These are phyloP conservation scores for Acer negundo DNA, from an alignment of 345 rosid genomes.

Conservation along the genomic window DNA sequence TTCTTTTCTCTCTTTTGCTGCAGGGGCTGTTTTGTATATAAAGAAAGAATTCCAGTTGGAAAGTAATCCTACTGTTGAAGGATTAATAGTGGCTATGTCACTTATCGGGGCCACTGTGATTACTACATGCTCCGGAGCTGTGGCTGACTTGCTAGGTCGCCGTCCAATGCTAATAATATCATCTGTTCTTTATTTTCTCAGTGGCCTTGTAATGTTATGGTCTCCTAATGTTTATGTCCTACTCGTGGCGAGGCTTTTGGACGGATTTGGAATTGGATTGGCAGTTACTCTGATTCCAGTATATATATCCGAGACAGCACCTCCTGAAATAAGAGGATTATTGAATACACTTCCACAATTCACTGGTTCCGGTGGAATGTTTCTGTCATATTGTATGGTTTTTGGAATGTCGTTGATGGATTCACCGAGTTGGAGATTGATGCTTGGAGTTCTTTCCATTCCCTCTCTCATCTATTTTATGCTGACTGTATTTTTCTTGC, in stretches of 20 bases:
- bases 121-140: constrained; percentile 83
- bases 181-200: constrained; percentile 65
- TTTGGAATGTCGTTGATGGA: constrained; percentile 80
- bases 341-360: constrained; percentile 96
- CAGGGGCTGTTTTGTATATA: constrained; percentile 93
- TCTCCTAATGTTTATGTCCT: constrained; percentile 85
- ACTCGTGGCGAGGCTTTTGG: constrained; percentile 87
- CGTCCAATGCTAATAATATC: constrained; percentile 85
- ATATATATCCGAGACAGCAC: constrained; percentile 96
- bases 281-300: constrained; percentile 89
- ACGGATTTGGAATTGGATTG: constrained; percentile 92
- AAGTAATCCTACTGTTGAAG: constrained; percentile 75
- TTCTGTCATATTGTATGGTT: constrained; percentile 85
- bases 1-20: constrained; percentile 20
- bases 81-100: constrained; percentile 88
- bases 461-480: constrained; percentile 72
- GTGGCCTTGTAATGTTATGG: constrained; percentile 91
- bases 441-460: constrained; percentile 89
- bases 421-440: constrained; percentile 90
- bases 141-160: constrained; percentile 87
- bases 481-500: constrained; percentile 70
- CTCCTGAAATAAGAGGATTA: constrained; percentile 86
- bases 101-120: constrained; percentile 90
- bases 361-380: constrained; percentile 93
- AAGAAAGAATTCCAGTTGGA: constrained; percentile 81